Conservation (phyloP, 2,329 filamentous ascomycete species). For the Verticillium longisporum region DNA sequence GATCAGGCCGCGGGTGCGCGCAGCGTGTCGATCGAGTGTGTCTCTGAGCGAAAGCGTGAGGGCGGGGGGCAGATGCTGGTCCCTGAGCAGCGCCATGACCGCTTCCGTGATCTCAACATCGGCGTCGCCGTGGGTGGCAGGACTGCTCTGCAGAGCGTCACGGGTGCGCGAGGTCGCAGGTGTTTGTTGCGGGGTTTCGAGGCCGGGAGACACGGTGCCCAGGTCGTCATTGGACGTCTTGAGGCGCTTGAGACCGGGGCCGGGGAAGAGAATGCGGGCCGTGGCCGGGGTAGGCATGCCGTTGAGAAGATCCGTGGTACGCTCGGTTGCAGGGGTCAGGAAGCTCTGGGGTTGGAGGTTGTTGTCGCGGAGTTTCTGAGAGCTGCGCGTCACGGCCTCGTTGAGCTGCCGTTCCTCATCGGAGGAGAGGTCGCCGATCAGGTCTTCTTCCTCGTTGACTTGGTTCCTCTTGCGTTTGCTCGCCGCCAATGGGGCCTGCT, state of each 20-base stretch:
- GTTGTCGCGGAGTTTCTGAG: constrained; percentile 14
- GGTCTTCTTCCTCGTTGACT: constrained; percentile 17
- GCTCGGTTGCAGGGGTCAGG: constrained; percentile 4
- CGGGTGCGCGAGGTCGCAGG: constrained; percentile 7
- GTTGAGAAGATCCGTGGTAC: constrained; percentile 8
- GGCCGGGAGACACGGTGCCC: constrained; percentile 5
- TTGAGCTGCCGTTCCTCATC: constrained; percentile 32
- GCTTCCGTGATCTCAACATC: constrained; percentile 34
- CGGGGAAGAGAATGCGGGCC: constrained; percentile 27
- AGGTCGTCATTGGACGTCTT: constrained; percentile 22
- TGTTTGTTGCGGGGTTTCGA: constrained; percentile 10
- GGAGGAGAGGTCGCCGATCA: constrained; percentile 26
- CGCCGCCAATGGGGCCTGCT: constrained; percentile 12
- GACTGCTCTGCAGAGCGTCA: neutral
- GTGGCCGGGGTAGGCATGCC: constrained; percentile 24
- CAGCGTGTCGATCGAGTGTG: constrained; percentile 47
- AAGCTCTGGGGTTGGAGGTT: neutral
- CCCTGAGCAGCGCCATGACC: constrained; percentile 42
- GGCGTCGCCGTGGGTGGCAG: constrained; percentile 5
- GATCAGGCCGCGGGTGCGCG: constrained; percentile 53
- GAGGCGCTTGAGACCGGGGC: constrained; percentile 18
- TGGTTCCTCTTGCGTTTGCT: constrained; percentile 20
- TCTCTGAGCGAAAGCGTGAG: constrained; percentile 29
- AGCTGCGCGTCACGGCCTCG: constrained; percentile 26
- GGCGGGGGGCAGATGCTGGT: constrained; percentile 29